Percentiles rank a stretch among this genome's conserved stretches.
Evolutionary conservation across 495 filamentous ascomycete genomes (phyloP).

Genomic region (Copromyces sp.): DNA sequence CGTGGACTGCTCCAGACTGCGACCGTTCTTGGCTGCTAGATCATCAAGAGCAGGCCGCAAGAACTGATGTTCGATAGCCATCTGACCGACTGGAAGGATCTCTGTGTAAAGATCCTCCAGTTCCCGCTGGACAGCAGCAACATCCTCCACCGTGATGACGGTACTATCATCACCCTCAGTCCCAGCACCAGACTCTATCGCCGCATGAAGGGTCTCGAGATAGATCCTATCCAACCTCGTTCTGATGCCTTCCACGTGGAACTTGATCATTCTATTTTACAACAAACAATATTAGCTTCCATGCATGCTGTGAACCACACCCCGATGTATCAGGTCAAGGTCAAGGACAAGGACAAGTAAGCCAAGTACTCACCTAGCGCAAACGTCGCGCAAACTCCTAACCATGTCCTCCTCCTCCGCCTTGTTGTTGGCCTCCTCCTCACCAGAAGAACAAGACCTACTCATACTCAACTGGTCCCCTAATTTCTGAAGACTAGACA

Average conservation of each 20-base stretch:
- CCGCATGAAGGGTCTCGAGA: conserved; percentile 27
- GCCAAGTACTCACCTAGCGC: conserved; percentile 19
- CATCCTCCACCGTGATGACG: conserved; percentile 14
- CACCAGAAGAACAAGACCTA: background rate
- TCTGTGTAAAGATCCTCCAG: conserved; percentile 53
- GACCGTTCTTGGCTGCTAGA: conserved; percentile 26
- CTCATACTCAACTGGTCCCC: conserved; percentile 26
- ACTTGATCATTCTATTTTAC: conserved; percentile 31
- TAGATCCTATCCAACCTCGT: conserved; percentile 38
- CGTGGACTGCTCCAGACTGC: conserved; percentile 23
- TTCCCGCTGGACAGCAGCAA: conserved; percentile 43
- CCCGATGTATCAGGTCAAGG: background rate
- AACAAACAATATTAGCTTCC: background rate
- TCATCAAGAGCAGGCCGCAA: conserved; percentile 43
- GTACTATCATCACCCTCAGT: background rate
- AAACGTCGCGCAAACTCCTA: conserved; percentile 31
- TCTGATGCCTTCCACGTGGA: conserved; percentile 35
- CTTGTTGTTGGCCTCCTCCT: conserved; percentile 22
- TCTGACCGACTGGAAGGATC: conserved; percentile 51
- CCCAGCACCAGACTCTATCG: conserved; percentile 10
- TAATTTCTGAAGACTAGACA: conserved; percentile 39
- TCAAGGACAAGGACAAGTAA: background rate
- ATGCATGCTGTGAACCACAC: background rate
- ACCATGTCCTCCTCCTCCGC: conserved; percentile 24
- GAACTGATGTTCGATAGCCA: conserved; percentile 51